phyloP scores from a whole-genome alignment of 2,329 filamentous ascomycete species.

The Zymoseptoria pseudotritici region DNA sequence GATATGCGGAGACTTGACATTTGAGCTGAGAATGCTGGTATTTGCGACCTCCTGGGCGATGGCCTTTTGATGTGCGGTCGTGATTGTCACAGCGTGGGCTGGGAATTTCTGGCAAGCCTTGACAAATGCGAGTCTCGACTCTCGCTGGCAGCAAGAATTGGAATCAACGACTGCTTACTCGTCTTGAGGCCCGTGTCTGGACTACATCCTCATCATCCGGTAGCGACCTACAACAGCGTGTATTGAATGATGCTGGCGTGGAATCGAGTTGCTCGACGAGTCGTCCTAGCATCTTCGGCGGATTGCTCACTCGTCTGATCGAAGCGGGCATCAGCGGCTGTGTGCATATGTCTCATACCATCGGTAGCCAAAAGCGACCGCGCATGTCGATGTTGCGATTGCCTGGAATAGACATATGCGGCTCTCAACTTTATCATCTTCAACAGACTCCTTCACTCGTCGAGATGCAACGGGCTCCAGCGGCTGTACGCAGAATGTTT shows the following conservation, averaged over 20 bases:
- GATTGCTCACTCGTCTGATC: not conserved
- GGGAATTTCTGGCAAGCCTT: not conserved
- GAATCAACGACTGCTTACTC: not conserved
- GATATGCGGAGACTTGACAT: not conserved
- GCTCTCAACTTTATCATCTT: not conserved
- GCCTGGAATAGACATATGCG: not conserved
- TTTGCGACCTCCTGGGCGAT: not conserved
- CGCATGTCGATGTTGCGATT: not conserved
- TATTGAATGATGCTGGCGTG: not conserved
- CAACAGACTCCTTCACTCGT: not conserved
- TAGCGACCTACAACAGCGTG: not conserved
- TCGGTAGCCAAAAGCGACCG: not conserved
- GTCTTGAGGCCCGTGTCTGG: not conserved
- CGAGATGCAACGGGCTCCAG: not conserved
- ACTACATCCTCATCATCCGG: not conserved
- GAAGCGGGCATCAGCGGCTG: slow-evolving; percentile 1
- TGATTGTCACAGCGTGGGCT: not conserved
- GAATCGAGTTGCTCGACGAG: not conserved
- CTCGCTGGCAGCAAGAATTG: not conserved
- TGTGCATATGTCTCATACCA: not conserved
- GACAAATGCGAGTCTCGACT: not conserved
- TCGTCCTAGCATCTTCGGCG: not conserved
- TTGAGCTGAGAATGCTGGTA: not conserved
- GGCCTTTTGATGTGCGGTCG: not conserved
- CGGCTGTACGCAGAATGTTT: not conserved